Percentiles rank a stretch among this genome's conserved stretches.
Conservation (phyloP, 176 grass and related monocot species). For the Musa itinerans region DNA sequence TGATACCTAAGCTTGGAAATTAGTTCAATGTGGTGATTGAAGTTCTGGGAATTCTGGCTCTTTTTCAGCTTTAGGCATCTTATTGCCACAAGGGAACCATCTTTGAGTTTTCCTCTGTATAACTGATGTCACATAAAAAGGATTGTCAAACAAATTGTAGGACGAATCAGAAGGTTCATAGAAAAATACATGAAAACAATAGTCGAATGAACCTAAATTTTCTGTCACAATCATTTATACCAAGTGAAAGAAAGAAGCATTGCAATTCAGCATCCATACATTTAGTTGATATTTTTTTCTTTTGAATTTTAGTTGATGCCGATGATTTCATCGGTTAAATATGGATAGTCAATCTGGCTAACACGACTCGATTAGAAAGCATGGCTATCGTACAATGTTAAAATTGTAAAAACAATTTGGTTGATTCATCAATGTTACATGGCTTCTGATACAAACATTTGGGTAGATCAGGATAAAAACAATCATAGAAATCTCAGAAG, state of each 20-base stretch:
- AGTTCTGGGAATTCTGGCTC: constrained; percentile 47
- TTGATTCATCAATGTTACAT: too few relatives aligned
- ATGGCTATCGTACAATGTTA: too few relatives aligned
- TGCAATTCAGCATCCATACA: background rate
- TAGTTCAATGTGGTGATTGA: constrained; percentile 78
- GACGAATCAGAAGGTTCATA: background rate
- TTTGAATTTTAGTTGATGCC: background rate
- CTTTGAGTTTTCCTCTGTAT: constrained; percentile 59
- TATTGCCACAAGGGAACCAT: constrained; percentile 63
- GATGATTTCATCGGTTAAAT: too few relatives aligned
- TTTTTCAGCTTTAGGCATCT: constrained; percentile 83
- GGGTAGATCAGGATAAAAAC: background rate
- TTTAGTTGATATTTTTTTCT: background rate
- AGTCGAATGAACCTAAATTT: background rate
- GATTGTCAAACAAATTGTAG: background rate
- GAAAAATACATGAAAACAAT: background rate
- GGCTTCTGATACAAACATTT: too few relatives aligned
- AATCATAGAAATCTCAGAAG: background rate
- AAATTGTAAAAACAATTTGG: too few relatives aligned
- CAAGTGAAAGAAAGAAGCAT: background rate
- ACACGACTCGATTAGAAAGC: too few relatives aligned
- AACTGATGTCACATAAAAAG: constrained; percentile 33
- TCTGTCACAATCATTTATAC: background rate
- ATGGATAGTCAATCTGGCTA: too few relatives aligned
- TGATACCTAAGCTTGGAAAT: constrained; percentile 85